A percentile compares a stretch with the other conserved stretches of the same genome.
phyloP scores from a whole-genome alignment of 306 rosid genomes.

The Spatholobus suberectus region DNA sequence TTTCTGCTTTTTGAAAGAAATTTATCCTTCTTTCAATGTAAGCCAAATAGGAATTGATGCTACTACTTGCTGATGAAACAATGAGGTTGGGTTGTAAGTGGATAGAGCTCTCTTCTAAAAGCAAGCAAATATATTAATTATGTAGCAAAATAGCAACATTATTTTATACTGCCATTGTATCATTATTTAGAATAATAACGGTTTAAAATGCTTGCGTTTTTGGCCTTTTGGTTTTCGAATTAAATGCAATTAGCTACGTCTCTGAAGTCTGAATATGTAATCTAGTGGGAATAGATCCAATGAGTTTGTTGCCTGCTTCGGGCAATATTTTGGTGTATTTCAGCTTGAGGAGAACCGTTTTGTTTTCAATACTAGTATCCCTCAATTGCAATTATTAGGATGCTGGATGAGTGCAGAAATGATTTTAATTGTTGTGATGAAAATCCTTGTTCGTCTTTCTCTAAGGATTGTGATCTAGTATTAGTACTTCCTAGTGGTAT shows the following conservation, averaged over 20 bases:
- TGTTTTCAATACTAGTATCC: background rate
- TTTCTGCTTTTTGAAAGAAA: background rate
- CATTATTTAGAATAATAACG: background rate
- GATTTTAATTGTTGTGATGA: slow-evolving; percentile 1
- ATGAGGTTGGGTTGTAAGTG: background rate
- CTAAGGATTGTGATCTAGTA: background rate
- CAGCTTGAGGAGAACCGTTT: slow-evolving; percentile 3
- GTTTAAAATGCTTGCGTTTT: background rate
- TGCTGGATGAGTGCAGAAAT: background rate
- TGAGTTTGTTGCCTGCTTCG: background rate
- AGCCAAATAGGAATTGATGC: background rate
- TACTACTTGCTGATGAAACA: background rate
- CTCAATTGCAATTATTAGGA: background rate
- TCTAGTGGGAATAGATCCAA: background rate
- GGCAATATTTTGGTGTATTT: background rate
- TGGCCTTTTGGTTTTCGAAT: background rate
- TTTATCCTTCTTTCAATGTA: background rate
- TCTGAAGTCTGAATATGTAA: background rate
- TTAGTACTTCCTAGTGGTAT: background rate
- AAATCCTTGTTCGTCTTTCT: background rate
- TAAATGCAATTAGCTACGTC: background rate
- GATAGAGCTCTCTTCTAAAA: background rate
- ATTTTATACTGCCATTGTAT: background rate
- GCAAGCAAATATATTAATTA: background rate
- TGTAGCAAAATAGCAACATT: background rate